phyloP scores from a whole-genome alignment of 345 rosid genomes.

The Acer yangbiense region DNA sequence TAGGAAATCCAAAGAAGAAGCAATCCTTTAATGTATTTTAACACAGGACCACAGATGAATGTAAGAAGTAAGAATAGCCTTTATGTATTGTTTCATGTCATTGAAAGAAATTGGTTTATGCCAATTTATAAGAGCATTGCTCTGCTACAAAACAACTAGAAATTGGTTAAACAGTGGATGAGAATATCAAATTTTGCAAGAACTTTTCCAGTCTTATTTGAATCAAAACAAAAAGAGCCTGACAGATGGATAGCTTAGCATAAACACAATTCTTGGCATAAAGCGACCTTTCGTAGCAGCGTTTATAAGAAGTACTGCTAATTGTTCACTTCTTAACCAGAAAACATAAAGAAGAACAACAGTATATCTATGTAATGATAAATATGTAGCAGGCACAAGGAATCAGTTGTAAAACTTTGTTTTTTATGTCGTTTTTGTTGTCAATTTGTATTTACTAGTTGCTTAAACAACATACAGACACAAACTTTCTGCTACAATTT shows the following conservation, averaged over 20 bases:
- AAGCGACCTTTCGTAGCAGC: background rate
- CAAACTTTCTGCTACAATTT: too few relatives aligned
- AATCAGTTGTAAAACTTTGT: constrained; percentile 10
- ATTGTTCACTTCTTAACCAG: constrained; percentile 5
- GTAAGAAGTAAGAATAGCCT: too few relatives aligned
- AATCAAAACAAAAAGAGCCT: background rate
- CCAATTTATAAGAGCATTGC: too few relatives aligned
- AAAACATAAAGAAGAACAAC: constrained; percentile 6
- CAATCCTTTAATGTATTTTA: too few relatives aligned
- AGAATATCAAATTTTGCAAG: background rate
- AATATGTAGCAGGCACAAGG: background rate
- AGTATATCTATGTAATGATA: constrained; percentile 10
- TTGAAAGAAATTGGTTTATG: too few relatives aligned
- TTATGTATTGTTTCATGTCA: too few relatives aligned
- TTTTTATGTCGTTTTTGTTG: background rate
- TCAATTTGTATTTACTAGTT: background rate
- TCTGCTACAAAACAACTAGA: too few relatives aligned
- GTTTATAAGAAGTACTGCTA: constrained; percentile 5
- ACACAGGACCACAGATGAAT: too few relatives aligned
- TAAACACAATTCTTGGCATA: background rate
- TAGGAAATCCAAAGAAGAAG: too few relatives aligned
- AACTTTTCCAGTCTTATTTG: background rate
- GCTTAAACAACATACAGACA: too few relatives aligned
- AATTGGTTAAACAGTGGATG: too few relatives aligned
- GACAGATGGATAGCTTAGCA: background rate